Base-by-base conservation (phyloP, 768 basidiomycete species). In the Lactarius vividus region DNA sequence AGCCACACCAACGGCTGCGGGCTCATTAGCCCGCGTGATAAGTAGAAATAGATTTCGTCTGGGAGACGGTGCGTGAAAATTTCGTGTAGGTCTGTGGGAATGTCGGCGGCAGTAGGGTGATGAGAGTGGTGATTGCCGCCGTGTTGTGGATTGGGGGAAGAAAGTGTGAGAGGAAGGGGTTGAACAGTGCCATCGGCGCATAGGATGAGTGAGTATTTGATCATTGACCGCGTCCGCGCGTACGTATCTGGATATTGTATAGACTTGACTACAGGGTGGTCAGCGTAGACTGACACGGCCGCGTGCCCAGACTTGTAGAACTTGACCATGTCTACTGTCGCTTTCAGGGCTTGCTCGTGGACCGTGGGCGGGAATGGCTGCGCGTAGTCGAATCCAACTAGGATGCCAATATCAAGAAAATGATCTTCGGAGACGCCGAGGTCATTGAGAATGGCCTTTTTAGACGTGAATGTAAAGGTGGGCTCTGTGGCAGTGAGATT, bases 1-100 rank as follows among this genome's bases (percentile, higher is more conserved):
- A 99, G 85, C 92, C 96, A 97, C n/a, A 95, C 90, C 28, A 98
- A 84, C 11, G 94, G 88, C 71, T 94, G 92, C 0, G 96, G 93
- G 10, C 88, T 87, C 60, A 98, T 75, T 16, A 98, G 83, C 6
- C 97, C 96, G 20, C 94, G 88, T 44, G 94, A 97, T 69, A 98
- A 84, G 75, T 98, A 97, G 77, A 89, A 98, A 79, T 96, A 98
- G 65, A 98, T 83, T 75, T 98, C 95, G 75, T 98, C 97, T 1
- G 96, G 96, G 29, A 99, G 82, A 54, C 94, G 89, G 76, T 92
- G 81, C 11, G 94, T 96, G 79, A 98, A 98, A 67, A 98, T 91
- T 61, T 97, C 94, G 74, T 96, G 92, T 44, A 99, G 79, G 77
- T 98, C 96, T 57, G 78, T 75, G 3, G 97, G 97, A 64, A 98